Conservation (phyloP, 305 asterid species). For the Withania somnifera region DNA sequence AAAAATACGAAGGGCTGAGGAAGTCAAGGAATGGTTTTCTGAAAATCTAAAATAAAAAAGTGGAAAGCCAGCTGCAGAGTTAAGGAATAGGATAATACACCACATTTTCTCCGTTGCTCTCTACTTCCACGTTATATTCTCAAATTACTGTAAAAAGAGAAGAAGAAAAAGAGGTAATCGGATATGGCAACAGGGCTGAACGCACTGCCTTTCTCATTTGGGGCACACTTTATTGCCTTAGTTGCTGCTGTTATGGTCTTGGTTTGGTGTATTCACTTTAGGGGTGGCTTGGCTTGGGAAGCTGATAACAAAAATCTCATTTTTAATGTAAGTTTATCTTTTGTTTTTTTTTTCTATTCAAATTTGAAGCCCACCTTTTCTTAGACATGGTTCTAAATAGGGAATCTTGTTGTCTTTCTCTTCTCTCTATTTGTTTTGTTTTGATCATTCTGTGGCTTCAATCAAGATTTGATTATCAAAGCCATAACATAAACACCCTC, state of each 20-base stretch:
- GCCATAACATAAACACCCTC: too few species aligned
- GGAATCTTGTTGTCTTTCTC: background rate
- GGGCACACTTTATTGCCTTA: constrained; percentile 56
- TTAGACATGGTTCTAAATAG: background rate
- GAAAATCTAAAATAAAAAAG: background rate
- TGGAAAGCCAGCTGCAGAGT: background rate
- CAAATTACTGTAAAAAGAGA: background rate
- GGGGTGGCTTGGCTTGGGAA: constrained; percentile 98
- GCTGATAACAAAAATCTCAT: constrained; percentile 61
- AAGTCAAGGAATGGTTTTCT: too few species aligned
- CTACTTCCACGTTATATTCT: background rate
- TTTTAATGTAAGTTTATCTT: constrained; percentile 41
- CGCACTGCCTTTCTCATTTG: constrained; percentile 49
- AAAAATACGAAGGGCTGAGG: too few species aligned
- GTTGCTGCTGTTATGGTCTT: constrained; percentile 55
- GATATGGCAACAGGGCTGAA: constrained; percentile 60
- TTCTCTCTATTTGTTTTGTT: background rate
- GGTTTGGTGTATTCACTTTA: constrained; percentile 61
- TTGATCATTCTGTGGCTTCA: background rate
- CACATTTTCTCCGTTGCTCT: background rate
- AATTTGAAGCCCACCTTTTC: too few species aligned
- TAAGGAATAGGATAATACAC: background rate
- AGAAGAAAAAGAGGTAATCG: background rate
- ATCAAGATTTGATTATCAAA: background rate
- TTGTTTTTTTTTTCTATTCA: background rate